phyloP scores from a whole-genome alignment of 768 basidiomycete genomes.

The Amanita pallidorosea region DNA sequence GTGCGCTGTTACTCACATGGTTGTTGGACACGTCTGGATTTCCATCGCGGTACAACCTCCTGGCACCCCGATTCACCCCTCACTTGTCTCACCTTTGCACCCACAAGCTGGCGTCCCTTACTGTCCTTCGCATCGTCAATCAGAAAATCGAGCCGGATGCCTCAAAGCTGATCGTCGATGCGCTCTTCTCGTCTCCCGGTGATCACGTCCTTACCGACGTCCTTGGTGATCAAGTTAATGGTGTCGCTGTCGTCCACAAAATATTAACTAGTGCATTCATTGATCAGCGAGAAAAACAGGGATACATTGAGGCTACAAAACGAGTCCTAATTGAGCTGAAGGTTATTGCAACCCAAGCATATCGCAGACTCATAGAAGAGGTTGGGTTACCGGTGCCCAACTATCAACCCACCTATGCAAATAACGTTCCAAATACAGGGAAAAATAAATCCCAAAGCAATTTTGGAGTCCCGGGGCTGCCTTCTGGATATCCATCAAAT shows the following conservation, averaged over 20 bases:
- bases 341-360: constrained; percentile 90
- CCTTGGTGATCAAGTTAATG: constrained; percentile 92
- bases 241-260: constrained; percentile 87
- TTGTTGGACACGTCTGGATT: constrained; percentile 90
- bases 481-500: constrained; percentile 71
- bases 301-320: constrained; percentile 79
- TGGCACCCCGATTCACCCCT: constrained; percentile 93
- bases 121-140: constrained; percentile 91
- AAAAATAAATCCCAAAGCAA: constrained; percentile 51
- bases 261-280: constrained; percentile 83
- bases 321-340: constrained; percentile 85
- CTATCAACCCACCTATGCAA: constrained; percentile 72
- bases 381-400: constrained; percentile 86
- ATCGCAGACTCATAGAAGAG: constrained; percentile 88
- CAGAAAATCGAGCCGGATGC: constrained; percentile 92
- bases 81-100: constrained; percentile 96
- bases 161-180: constrained; percentile 75
- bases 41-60: constrained; percentile 88
- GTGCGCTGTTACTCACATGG: constrained; percentile 93
- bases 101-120: constrained; percentile 93
- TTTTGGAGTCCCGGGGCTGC: constrained; percentile 64
- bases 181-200: constrained; percentile 80
- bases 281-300: constrained; percentile 54
- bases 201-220: constrained; percentile 93
- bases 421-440: constrained; percentile 46